Base-by-base conservation (phyloP, 768 basidiomycete species). In the Xanthoconium stramineum region DNA sequence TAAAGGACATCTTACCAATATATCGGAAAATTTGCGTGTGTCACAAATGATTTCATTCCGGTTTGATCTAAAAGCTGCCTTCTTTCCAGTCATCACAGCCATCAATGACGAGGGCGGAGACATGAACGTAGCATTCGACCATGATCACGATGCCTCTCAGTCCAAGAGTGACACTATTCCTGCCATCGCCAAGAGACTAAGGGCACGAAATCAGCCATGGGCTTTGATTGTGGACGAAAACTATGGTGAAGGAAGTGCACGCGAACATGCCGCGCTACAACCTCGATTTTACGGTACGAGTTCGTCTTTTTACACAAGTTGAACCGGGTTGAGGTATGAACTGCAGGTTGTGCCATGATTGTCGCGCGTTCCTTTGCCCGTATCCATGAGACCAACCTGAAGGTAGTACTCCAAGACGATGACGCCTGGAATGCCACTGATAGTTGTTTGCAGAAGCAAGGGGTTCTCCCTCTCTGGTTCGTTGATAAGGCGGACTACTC, bases 381-480 rank as follows among this genome's bases (percentile, higher is more conserved):
- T 49, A 99, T 99, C 49, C 97, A 99, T 69, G 97, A 98, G 76
- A 96, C 95, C 7, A 98, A 98, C 72, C 74, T 98, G 55, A 97
- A 97, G 78, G 93, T 89, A 59, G 38, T 79, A 52, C 42, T 11
- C 40, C 8, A 32, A 30, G 13, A 35, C 6, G 42, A 15, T 38
- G 35, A 24, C 12, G 2, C 45, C 15, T 32, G n/a, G 4, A 39
- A 43, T 28, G 19, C 0, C n/a, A 17, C 47, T 63, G 29, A 70
- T 19, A 42, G 43, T 30, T 20, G 14, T 44, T 20, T 56, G 24
- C 69, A 95, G 91, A 99, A 99, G 83, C 97, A 99, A 83, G 97
- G 97, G 35, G 78, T 99, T 48, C 80, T 99, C 19, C 97, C 97
- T 14, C 78, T 98, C n/a, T 97, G 94, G 88, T 92, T 98, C 67